phyloP scores from a whole-genome alignment of 176 grass and related monocot genomes.

The Chrysopogon serrulatus region DNA sequence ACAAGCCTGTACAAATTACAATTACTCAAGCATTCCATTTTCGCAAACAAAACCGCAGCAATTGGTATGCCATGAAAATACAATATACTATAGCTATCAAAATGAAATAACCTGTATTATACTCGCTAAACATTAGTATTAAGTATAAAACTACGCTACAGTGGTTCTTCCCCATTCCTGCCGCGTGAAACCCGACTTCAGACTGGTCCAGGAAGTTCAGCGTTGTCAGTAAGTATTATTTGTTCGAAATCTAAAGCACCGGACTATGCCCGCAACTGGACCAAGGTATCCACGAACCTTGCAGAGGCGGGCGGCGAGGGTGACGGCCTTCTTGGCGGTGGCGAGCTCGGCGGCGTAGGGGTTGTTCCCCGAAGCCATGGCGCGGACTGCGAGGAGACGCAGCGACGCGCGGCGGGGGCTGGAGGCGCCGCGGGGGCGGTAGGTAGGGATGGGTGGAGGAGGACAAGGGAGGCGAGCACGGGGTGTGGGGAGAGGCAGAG shows the following conservation, averaged over 20 bases:
- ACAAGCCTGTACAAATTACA: not conserved
- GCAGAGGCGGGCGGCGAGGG: constrained; percentile 85
- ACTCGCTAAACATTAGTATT: not conserved
- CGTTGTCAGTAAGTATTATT: not conserved
- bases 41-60: not conserved
- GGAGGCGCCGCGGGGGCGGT: not conserved
- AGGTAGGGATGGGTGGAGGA: not conserved
- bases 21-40: not conserved
- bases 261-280: not conserved
- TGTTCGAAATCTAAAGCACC: not conserved
- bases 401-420: not conserved
- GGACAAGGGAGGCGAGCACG: not conserved
- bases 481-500: not conserved
- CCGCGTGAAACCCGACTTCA: not conserved
- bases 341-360: constrained; percentile 82
- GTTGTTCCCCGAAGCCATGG: constrained; percentile 30
- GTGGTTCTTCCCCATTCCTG: not conserved
- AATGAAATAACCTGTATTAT: not conserved
- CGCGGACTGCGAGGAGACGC: not conserved
- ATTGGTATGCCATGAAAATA: not conserved
- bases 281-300: constrained; percentile 21
- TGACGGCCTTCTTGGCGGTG: constrained; percentile 83
- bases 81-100: not conserved
- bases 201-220: not conserved
- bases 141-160: not conserved